Evolutionary conservation across 768 basidiomycete species (phyloP), one percentile per base, ranked within the genome.

Genomic region (Tricholoma sp.): DNA sequence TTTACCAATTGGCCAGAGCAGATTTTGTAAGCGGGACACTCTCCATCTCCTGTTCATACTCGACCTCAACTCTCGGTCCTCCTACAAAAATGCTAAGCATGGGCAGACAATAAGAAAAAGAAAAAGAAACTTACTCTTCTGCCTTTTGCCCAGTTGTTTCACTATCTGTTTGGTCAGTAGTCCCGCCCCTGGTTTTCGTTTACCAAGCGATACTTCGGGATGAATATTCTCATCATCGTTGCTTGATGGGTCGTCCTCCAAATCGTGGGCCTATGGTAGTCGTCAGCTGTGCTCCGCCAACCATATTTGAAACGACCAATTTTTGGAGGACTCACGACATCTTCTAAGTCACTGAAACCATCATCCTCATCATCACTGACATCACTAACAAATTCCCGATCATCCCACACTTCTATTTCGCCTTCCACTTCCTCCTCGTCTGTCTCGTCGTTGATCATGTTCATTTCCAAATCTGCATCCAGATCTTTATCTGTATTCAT

Each of bases 11-110:
- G 43, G 80, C 76, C 60, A 83, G 67, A 12, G 73, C 73, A 41
- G 79, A 79, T 61, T 77, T 80, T 35, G 76, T 76, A 46, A 84
- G 71, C 41, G 82, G 82, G 52, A 83, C 68, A 61, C 79, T 85
- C 67, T 88, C 92, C 71, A 89, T 78, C 74, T 97, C 95, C 69
- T 91, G 84, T 71, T 98, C 95, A 83, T 97, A 97, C 72, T 98
- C 96, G 65, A 98, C 88, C 69, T 98, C 92, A 66, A 98, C 88
- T 61, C 87, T 79, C 12, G 93, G 88, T 18, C 86, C 89, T 65
- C 79, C 86, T 87, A 69, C 9, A 59, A 39, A 46, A 41, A 52
- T 46, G 57, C n/a, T 46, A 50, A 22, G 58, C 27, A 52, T 52
- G 53, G 22, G 2, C 54, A 18, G 56, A 24, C 29, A 47, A 29